Evolutionary conservation across 1,284 basidiomycete species (phyloP).

Genomic region (Sparassis latifolia): DNA sequence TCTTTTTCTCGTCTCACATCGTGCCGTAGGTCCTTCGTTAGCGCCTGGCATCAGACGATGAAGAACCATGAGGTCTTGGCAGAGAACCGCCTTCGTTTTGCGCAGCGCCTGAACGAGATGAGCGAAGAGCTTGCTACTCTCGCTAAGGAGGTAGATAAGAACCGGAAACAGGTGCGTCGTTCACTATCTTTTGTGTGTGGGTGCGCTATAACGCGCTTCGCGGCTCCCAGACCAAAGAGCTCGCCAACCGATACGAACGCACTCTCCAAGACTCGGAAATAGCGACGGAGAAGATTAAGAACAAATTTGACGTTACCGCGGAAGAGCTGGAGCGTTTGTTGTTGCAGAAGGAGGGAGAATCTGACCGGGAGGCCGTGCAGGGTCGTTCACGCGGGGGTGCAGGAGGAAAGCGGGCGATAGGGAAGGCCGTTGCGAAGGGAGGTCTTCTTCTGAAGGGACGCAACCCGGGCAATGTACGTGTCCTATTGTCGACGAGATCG

Average conservation of each 20-base stretch:
- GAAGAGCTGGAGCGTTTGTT: conserved; percentile 95
- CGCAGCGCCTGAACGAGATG: conserved; percentile 88
- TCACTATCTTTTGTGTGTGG: neutral
- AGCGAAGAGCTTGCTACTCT: conserved; percentile 86
- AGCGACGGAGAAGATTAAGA: conserved; percentile 85
- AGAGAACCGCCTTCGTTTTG: conserved; percentile 83
- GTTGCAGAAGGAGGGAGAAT: conserved; percentile 92
- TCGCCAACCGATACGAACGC: conserved; percentile 83
- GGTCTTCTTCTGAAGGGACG: conserved; percentile 89
- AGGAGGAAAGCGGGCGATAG: conserved; percentile 72
- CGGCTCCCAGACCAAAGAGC: conserved; percentile 71
- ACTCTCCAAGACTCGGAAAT: conserved; percentile 86
- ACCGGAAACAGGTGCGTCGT: conserved; percentile 70
- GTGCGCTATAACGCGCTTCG: neutral
- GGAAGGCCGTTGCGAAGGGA: conserved; percentile 88
- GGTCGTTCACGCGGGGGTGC: conserved; percentile 43
- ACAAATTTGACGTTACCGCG: conserved; percentile 81
- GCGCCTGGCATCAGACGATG: conserved; percentile 83
- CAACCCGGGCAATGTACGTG: conserved; percentile 82
- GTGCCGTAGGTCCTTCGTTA: conserved; percentile 74
- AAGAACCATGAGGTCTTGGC: conserved; percentile 85
- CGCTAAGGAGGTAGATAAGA: conserved; percentile 90
- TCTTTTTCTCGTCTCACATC: neutral
- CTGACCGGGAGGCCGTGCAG: conserved; percentile 74
- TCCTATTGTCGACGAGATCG: neutral